A percentile compares a stretch with the other conserved stretches of the same genome.
Evolutionary conservation across 2,329 filamentous ascomycete species (phyloP).

Genomic region (Beauveria scarabaeidicola): DNA sequence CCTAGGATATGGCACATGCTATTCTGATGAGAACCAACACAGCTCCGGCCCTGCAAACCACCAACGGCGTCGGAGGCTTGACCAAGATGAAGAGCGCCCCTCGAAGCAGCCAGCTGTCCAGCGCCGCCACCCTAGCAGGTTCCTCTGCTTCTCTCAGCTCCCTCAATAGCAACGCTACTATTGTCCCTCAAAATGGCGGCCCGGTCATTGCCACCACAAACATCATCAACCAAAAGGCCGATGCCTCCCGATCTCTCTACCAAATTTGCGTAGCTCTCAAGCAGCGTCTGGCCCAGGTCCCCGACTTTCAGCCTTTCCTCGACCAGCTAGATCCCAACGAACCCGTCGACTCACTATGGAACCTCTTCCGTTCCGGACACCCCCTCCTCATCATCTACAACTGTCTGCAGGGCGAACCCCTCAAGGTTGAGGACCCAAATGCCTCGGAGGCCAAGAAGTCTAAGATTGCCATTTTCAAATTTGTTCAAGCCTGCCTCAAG

Average conservation of each 20-base stretch:
- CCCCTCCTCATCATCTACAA: slow-evolving; percentile 89
- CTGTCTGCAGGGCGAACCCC: slow-evolving; percentile 56
- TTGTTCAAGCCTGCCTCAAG: slow-evolving; percentile 79
- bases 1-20: slow-evolving; percentile 49
- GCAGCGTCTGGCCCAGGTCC: slow-evolving; percentile 72
- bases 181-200: slow-evolving; percentile 40
- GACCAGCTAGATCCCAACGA: slow-evolving; percentile 61
- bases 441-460: slow-evolving; percentile 63
- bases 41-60: slow-evolving; percentile 44
- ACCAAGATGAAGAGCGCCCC: slow-evolving; percentile 44
- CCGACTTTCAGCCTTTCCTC: slow-evolving; percentile 70
- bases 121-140: slow-evolving; percentile 47
- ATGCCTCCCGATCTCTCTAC: slow-evolving; percentile 84
- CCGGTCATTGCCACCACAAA: slow-evolving; percentile 73
- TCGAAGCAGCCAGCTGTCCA: slow-evolving; percentile 54
- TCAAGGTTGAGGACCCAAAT: slow-evolving; percentile 57
- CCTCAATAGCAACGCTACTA: slow-evolving; percentile 35
- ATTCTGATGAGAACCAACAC: slow-evolving; percentile 51
- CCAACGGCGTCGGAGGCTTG: slow-evolving; percentile 37
- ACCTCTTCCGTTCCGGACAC: slow-evolving; percentile 71
- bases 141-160: slow-evolving; percentile 45
- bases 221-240: slow-evolving; percentile 95
- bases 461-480: slow-evolving; percentile 86
- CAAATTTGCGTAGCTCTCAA: slow-evolving; percentile 87
- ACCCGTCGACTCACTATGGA: slow-evolving; percentile 87